A percentile compares a stretch with the other conserved stretches of the same genome.
Conservation (phyloP, 2,329 filamentous ascomycete species). For the Ceratocystis alfenasii region DNA sequence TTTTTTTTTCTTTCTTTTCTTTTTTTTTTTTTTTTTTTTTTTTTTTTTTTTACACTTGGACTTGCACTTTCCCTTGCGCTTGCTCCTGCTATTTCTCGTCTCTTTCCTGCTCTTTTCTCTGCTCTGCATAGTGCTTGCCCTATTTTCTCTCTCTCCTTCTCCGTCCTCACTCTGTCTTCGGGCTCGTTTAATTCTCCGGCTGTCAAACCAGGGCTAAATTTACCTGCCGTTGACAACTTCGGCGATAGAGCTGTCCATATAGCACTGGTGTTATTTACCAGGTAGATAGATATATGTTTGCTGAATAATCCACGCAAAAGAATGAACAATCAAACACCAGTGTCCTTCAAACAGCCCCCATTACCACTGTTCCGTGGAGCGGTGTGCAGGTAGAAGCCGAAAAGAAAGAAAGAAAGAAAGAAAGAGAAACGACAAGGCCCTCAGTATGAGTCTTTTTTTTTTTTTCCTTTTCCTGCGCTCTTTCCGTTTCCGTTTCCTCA, state of each 20-base stretch:
- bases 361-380: too few relatives aligned
- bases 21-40: background rate
- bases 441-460: background rate
- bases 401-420: background rate
- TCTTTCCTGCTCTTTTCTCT: background rate
- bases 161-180: background rate
- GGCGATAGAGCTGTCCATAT: background rate
- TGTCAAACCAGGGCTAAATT: slow-evolving; percentile 8
- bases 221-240: background rate
- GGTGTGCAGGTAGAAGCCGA: background rate
- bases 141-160: background rate
- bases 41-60: background rate
- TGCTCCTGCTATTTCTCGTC: background rate
- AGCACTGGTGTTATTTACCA: background rate
- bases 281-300: background rate
- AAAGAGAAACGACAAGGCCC: background rate
- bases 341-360: too few relatives aligned
- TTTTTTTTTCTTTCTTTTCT: background rate
- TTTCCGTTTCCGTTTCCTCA: background rate
- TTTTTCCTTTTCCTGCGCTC: too few relatives aligned
- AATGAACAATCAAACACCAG: too few relatives aligned
- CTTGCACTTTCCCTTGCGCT: background rate
- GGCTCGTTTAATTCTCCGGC: slow-evolving; percentile 8
- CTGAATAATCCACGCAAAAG: background rate
- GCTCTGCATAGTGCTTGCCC: background rate